Percentiles rank a stretch among this genome's conserved stretches.
phyloP scores from a whole-genome alignment of 805 yeast genomes.

The Suhomyces kilbournensis region DNA sequence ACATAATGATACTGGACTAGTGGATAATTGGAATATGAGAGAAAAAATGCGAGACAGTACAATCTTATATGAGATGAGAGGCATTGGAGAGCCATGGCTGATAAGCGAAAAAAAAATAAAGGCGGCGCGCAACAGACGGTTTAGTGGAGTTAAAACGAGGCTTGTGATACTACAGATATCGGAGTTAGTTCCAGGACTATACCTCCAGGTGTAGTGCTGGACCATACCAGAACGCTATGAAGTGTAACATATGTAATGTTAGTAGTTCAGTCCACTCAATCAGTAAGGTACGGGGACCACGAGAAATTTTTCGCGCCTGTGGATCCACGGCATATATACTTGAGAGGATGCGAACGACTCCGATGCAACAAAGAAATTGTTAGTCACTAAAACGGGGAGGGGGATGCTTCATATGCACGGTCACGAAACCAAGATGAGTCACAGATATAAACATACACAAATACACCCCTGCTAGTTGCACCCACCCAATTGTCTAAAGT shows the following conservation, averaged over 20 bases:
- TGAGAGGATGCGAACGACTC: background rate
- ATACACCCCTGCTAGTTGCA: background rate
- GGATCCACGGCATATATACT: background rate
- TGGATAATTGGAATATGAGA: background rate
- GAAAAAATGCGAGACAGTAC: background rate
- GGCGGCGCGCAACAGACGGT: background rate
- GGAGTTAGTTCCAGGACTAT: background rate
- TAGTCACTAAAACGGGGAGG: background rate
- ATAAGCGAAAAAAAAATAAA: background rate
- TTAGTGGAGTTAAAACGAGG: background rate
- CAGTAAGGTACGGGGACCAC: background rate
- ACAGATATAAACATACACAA: background rate
- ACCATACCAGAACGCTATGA: no score
- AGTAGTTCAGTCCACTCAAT: background rate
- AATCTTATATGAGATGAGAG: slow-evolving; percentile 1
- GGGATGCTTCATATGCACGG: background rate
- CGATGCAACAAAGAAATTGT: background rate
- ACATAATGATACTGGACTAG: slow-evolving; percentile 1
- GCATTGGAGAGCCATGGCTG: background rate
- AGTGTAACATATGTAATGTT: no score
- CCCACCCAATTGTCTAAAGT: background rate
- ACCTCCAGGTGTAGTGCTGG: background rate
- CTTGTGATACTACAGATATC: background rate
- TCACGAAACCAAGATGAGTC: background rate
- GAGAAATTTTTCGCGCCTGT: background rate